Percentiles rank a stretch among this genome's conserved stretches.
Conservation (phyloP, 164 flowering plant species). For the Nymphaea colorata region DNA sequence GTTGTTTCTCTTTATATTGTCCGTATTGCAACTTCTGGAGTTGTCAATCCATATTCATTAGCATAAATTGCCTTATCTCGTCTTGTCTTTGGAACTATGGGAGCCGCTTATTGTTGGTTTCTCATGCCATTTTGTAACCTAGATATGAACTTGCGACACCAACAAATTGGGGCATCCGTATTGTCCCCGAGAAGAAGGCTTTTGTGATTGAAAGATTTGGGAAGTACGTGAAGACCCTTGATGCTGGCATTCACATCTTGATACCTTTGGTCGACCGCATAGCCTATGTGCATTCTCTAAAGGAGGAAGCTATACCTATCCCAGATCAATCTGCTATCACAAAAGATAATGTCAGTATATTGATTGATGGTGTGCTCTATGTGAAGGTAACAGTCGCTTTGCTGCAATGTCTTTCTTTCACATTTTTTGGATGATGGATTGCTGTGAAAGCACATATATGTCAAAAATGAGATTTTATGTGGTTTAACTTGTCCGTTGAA, state of each 20-base stretch:
- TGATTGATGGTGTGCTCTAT: constrained; percentile 76
- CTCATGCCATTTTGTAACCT: neutral
- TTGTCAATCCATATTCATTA: neutral
- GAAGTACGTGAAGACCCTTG: constrained; percentile 61
- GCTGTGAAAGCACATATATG: neutral
- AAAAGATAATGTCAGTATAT: constrained; percentile 83
- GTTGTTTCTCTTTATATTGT: no score
- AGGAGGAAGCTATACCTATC: constrained; percentile 82
- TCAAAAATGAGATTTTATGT: no score
- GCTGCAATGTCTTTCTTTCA: neutral
- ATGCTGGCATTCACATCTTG: constrained; percentile 74
- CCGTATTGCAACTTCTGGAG: neutral
- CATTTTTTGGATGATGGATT: no score
- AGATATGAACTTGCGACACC: constrained; percentile 53
- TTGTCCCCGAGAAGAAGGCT: constrained; percentile 86
- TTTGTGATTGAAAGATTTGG: constrained; percentile 84
- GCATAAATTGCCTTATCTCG: neutral
- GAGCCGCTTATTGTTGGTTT: no score
- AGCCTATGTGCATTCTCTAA: constrained; percentile 84
- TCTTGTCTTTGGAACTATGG: neutral
- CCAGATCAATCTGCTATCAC: constrained; percentile 89
- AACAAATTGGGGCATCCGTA: constrained; percentile 68
- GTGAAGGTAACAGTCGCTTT: constrained; percentile 41
- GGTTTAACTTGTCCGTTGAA: neutral
- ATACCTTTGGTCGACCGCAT: constrained; percentile 76